Evolutionary conservation across 2,329 filamentous ascomycete genomes (phyloP), one percentile per base, ranked within the genome.

Genomic region (Fusarium albidum): DNA sequence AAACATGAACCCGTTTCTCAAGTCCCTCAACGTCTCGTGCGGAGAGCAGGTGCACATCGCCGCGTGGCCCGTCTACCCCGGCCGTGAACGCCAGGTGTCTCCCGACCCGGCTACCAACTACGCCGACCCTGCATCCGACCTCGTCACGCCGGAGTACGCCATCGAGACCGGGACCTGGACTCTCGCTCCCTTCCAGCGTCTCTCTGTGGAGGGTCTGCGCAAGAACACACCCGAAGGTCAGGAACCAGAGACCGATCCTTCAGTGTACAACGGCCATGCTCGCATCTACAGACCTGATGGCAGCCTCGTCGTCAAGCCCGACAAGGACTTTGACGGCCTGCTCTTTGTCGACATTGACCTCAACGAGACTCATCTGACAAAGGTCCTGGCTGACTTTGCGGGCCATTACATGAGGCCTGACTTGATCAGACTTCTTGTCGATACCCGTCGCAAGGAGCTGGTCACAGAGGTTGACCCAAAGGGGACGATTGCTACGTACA

Each of bases 311-410:
- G 54, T 59, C 21, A 64, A 66, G 52, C 65, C 65, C 4, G 63
- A 64, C 9, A 66, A 66, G 46, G 61, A 65, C 37, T 68, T 68
- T 33, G 82, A 85, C 59, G 75, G 77, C 5, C 75, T 84, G 10
- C 49, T 84, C 8, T 78, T 75, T 49, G 80, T 80, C 0, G 79
- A 84, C 51, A 62, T 84, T 39, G 77, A 83, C 31, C 65, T 85
- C 43, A 67, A 73, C 6, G 65, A 68, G 37, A 63, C 38, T 1
- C 65, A 66, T 7, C 63, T 68, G 2, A 68, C 65, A 1, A 68
- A 68, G 52, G 59, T 62, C 1, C 52, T 68, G 0, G 65, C 76
- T 13, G 75, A 78, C 45, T 72, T 75, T 28, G 67, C 61, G 0
- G 68, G 68, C 1, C 70, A 71, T 52, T 72, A 77, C 59, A 71